A percentile compares a stretch with the other conserved stretches of the same genome.
Conservation (phyloP, 495 filamentous ascomycete genomes). For the Penicillium ucsense region DNA sequence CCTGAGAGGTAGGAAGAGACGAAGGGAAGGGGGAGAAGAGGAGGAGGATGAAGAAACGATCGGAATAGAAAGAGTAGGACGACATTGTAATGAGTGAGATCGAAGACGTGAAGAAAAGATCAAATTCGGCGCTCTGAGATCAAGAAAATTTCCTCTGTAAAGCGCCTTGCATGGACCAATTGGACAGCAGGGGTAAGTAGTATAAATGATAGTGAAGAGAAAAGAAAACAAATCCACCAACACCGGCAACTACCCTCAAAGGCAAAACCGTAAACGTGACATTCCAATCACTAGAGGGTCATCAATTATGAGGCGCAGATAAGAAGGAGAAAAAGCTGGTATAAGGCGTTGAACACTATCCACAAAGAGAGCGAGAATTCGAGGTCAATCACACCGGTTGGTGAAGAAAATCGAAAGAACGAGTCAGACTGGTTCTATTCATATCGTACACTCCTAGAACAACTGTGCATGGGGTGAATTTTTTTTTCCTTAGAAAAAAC, state of each 20-base stretch:
- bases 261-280: background rate
- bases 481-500: background rate
- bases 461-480: background rate
- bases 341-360: constrained; percentile 6
- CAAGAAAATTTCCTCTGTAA: no score
- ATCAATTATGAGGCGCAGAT: no score
- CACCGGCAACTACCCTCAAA: constrained; percentile 9
- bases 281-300: no score
- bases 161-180: no score
- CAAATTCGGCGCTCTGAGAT: no score
- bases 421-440: background rate
- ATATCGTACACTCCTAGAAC: constrained; percentile 18
- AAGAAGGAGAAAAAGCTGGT: background rate
- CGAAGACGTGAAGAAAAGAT: no score
- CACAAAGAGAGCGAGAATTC: constrained; percentile 6
- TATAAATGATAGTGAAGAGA: no score
- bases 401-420: background rate
- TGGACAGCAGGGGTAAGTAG: no score
- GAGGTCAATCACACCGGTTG: background rate
- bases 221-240: background rate
- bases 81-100: background rate
- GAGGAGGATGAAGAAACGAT: background rate
- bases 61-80: background rate
- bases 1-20: no score
- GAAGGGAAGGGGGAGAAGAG: background rate